Conservation (phyloP, 176 grass and related monocot species). For the Oropetium thomaeum region DNA sequence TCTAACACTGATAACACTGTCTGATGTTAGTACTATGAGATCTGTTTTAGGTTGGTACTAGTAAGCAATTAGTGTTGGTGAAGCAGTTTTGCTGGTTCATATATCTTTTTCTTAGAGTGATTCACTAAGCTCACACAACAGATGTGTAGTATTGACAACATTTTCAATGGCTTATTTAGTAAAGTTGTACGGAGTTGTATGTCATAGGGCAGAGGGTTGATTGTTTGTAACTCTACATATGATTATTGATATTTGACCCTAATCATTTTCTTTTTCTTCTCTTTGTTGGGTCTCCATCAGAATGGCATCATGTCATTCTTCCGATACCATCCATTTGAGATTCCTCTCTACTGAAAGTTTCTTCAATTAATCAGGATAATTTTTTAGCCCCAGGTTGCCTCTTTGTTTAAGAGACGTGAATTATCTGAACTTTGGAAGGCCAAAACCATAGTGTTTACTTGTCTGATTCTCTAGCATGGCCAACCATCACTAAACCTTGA, state of each 20-base stretch:
- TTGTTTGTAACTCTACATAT: not conserved
- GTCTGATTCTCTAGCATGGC: not conserved
- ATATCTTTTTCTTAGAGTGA: not conserved
- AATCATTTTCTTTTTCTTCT: no score
- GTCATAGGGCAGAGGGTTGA: not conserved
- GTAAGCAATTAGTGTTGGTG: constrained; percentile 18
- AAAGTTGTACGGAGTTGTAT: not conserved
- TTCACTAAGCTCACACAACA: not conserved
- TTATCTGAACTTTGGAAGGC: not conserved
- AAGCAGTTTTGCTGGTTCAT: constrained; percentile 17
- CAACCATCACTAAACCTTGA: not conserved
- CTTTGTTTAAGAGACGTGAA: constrained; percentile 15
- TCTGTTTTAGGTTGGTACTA: constrained; percentile 25
- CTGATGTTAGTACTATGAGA: not conserved
- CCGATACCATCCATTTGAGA: not conserved
- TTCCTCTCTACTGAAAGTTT: not conserved
- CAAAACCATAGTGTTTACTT: not conserved
- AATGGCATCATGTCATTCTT: not conserved
- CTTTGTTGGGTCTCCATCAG: not conserved
- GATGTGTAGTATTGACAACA: not conserved
- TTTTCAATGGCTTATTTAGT: not conserved
- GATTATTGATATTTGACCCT: not conserved
- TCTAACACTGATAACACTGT: not conserved
- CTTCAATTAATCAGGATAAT: not conserved
- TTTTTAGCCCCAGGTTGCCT: not conserved